Conservation (phyloP, 2,329 filamentous ascomycete genomes). For the Parasarocladium wereldwijsianum region DNA sequence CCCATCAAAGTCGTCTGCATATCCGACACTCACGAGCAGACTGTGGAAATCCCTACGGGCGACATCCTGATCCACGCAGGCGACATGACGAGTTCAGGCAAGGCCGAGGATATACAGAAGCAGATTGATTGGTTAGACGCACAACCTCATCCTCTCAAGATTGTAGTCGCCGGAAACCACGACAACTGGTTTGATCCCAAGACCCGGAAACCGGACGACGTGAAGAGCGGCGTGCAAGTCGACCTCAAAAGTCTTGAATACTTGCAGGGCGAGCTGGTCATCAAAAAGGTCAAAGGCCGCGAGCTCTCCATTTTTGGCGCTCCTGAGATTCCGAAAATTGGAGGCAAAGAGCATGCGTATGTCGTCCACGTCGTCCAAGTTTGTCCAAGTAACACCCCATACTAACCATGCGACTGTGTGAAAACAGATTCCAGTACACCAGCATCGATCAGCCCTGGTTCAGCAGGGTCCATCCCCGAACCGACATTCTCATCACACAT, state of each 20-base stretch:
- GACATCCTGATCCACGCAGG: conserved; percentile 85
- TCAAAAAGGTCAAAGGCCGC: conserved; percentile 44
- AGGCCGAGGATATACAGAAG: conserved; percentile 57
- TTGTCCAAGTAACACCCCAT: neutral
- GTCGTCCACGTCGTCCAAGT: conserved; percentile 6
- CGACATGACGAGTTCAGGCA: conserved; percentile 65
- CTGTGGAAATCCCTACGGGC: conserved; percentile 50
- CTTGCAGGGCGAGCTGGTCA: conserved; percentile 53
- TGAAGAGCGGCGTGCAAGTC: conserved; percentile 33
- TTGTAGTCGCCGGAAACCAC: conserved; percentile 79
- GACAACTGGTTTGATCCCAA: conserved; percentile 69
- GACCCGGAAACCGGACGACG: conserved; percentile 42
- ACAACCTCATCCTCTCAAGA: conserved; percentile 64
- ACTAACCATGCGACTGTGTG: conserved; percentile 2
- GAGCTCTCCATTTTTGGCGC: conserved; percentile 57
- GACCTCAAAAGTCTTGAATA: conserved; percentile 60
- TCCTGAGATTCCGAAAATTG: conserved; percentile 64
- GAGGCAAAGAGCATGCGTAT: conserved; percentile 51
- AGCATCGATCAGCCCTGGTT: conserved; percentile 54
- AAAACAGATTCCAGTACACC: conserved; percentile 54
- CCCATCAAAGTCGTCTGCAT: conserved; percentile 71
- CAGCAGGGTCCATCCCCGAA: conserved; percentile 52
- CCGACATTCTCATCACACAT: conserved; percentile 71
- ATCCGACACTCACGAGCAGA: conserved; percentile 70
- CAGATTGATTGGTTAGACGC: conserved; percentile 70